Evolutionary conservation across 768 basidiomycete species (phyloP), one percentile per base, ranked within the genome.

Genomic region (Boletus bicolor): DNA sequence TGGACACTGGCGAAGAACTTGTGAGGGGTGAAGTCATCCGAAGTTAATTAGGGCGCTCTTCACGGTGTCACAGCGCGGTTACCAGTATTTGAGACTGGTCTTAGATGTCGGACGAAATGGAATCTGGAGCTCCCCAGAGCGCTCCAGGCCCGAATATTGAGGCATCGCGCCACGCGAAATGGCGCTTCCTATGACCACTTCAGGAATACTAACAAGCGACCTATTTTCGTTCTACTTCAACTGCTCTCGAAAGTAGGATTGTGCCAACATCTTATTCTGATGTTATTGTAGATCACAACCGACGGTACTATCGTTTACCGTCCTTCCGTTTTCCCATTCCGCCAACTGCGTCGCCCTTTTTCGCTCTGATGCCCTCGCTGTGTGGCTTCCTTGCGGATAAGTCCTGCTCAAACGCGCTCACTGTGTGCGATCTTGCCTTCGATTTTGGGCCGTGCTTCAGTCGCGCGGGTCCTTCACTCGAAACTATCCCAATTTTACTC

Each of bases 401-500:
- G 64, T 91, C 89, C 50, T 70, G 77, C 38, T 82, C 83, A 69
- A 92, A 91, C 10, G 71, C 72, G 52, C 77, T 73, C 39, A 68
- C 68, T 37, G 62, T 51, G 35, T 71, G 69, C 24, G 72, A 58
- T 42, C 64, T 71, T 44, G 56, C 54, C 58, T 75, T 78, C 32
- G 55, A 41, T 26, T 49, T 60, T 55, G 72, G 66, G 53, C 63
- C 66, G 65, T 72, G 77, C 54, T 69, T 68, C 60, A 66, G 66
- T 56, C 67, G 71, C 48, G 71, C 51, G 54, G 65, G 57, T 56
- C 49, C 63, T 62, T 70, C 79, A 56, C 62, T 60, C 63, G 78
- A 74, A 34, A 79, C 75, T 43, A 77, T 71, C 38, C 89, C 87
- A 59, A 94, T 92, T 77, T 91, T 97, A 10, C 73, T 73, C 1